phyloP scores from a whole-genome alignment of 768 basidiomycete genomes.

The Hericium rajendrae region DNA sequence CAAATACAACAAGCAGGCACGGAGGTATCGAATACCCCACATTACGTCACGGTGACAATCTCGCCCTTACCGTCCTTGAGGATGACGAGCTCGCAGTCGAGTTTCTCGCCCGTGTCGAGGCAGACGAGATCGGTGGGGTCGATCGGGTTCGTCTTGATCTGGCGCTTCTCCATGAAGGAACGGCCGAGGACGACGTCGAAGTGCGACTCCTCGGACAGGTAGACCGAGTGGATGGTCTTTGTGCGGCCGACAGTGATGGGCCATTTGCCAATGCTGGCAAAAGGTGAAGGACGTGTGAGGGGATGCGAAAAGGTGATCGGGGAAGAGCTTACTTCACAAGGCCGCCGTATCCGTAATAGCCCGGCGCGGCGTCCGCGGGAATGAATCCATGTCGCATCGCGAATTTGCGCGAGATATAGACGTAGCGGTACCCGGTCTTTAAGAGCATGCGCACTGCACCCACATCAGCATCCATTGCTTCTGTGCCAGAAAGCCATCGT shows the following conservation, averaged over 20 bases:
- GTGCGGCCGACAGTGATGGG: constrained; percentile 59
- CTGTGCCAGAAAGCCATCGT: not conserved
- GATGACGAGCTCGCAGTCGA: constrained; percentile 87
- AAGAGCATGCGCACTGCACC: constrained; percentile 81
- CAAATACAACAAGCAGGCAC: no score
- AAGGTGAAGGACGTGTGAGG: not conserved
- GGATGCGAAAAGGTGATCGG: constrained; percentile 3
- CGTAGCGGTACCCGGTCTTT: constrained; percentile 84
- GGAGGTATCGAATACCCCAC: no score
- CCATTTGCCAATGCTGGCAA: constrained; percentile 60
- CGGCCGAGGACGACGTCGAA: constrained; percentile 93
- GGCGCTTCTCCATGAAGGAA: constrained; percentile 68
- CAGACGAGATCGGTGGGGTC: constrained; percentile 90
- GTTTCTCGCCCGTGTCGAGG: constrained; percentile 84
- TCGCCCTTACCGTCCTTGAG: constrained; percentile 87
- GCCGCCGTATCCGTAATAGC: constrained; percentile 90
- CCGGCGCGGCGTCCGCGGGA: constrained; percentile 77
- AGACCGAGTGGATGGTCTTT: constrained; percentile 46
- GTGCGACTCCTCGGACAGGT: constrained; percentile 88
- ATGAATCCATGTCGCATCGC: constrained; percentile 84
- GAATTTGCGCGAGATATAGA: constrained; percentile 93
- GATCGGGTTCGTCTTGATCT: constrained; percentile 69
- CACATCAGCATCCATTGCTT: not conserved
- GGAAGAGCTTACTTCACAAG: constrained; percentile 43
- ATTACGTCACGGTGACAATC: constrained; percentile 37